A percentile compares a stretch with the other conserved stretches of the same genome.
Evolutionary conservation across 345 rosid species (phyloP).

Genomic region (Geranium rotundifolium): DNA sequence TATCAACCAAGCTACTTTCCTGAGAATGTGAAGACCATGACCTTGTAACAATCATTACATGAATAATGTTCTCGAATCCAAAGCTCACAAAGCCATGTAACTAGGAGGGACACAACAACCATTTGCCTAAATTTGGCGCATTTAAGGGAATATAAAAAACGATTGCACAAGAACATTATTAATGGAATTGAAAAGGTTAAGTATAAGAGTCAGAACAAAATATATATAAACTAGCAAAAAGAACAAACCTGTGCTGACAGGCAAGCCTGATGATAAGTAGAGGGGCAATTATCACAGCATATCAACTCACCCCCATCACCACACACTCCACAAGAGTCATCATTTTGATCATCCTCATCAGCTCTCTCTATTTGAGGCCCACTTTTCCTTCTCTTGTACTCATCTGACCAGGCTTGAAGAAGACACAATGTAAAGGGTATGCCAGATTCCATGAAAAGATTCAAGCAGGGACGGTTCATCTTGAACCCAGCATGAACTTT

Average conservation of each 20-base stretch:
- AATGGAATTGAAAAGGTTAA: not conserved
- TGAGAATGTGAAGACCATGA: no score
- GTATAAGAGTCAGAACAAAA: not conserved
- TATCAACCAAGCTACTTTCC: no score
- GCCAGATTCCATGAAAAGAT: conserved; percentile 81
- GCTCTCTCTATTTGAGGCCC: conserved; percentile 29
- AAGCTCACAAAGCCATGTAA: no score
- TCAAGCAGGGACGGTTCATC: conserved; percentile 57
- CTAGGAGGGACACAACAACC: no score
- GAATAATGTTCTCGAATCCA: no score
- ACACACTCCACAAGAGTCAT: conserved; percentile 91
- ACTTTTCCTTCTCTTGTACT: conserved; percentile 59
- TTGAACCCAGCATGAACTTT: conserved; percentile 73
- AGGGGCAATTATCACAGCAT: conserved; percentile 93
- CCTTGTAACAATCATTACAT: no score
- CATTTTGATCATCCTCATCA: conserved; percentile 70
- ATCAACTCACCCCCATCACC: conserved; percentile 89
- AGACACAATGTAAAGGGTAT: conserved; percentile 59
- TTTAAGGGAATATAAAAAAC: no score
- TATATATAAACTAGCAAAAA: conserved; percentile 7
- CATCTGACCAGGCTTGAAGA: conserved; percentile 87
- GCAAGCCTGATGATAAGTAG: conserved; percentile 84
- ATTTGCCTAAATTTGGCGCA: no score
- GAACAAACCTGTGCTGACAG: conserved; percentile 59
- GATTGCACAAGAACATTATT: no score